phyloP scores from a whole-genome alignment of 192 early-diverging fungal species.

The Polychytrium aggregatum region DNA sequence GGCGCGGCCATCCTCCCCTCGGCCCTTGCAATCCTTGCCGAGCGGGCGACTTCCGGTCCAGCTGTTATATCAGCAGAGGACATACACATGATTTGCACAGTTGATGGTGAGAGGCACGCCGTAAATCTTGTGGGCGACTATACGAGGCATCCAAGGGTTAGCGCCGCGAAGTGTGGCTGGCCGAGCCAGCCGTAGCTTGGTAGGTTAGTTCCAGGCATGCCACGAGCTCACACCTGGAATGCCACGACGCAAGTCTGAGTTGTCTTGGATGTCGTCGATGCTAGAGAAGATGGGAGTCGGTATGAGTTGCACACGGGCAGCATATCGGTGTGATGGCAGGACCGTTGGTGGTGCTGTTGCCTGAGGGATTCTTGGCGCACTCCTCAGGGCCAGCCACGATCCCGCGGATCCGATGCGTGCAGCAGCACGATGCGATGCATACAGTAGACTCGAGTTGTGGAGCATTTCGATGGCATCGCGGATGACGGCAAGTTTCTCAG shows the following conservation, averaged over 20 bases:
- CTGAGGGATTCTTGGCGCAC: too few species aligned
- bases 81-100: constrained; percentile 88
- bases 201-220: too few species aligned
- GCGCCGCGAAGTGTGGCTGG: neutral
- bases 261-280: constrained; percentile 96
- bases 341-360: too few species aligned
- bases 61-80: constrained; percentile 3
- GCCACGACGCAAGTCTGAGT: constrained; percentile 77
- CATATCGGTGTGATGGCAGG: too few species aligned
- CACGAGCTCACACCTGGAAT: constrained; percentile 31
- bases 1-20: too few species aligned
- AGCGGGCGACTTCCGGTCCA: too few species aligned
- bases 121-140: constrained; percentile 93
- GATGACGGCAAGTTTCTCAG: constrained; percentile 55
- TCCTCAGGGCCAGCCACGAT: neutral
- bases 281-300: constrained; percentile 24
- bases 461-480: constrained; percentile 83
- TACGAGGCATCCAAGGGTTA: too few species aligned
- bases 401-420: neutral
- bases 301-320: too few species aligned
- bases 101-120: constrained; percentile 89
- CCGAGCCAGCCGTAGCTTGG: too few species aligned
- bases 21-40: too few species aligned
- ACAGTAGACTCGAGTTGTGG: constrained; percentile 87
- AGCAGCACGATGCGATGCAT: constrained; percentile 18